Evolutionary conservation across 176 grass and related monocot species (phyloP).

Genomic region (Oryza punctata): DNA sequence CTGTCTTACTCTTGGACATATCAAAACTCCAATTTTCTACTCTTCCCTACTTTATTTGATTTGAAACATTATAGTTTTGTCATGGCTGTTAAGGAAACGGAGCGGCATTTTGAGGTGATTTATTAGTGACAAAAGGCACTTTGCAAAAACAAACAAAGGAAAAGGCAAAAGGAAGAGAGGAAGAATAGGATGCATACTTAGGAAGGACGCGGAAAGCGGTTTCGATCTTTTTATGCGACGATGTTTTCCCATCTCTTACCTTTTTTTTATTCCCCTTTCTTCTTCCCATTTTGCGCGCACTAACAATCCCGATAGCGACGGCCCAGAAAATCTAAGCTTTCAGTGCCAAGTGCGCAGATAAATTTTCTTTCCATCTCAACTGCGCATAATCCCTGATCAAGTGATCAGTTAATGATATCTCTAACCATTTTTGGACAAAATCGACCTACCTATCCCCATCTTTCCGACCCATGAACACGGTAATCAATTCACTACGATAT

Average conservation of each 20-base stretch:
- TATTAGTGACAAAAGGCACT: conserved; percentile 11
- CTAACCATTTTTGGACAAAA: conserved; percentile 27
- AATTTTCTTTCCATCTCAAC: conserved; percentile 45
- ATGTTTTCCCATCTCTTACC: conserved; percentile 37
- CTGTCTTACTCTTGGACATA: background rate
- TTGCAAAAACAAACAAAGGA: conserved; percentile 25
- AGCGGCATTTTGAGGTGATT: conserved; percentile 14
- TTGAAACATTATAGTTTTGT: conserved; percentile 8
- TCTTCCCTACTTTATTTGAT: conserved; percentile 6
- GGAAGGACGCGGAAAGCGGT: conserved; percentile 50
- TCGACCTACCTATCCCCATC: conserved; percentile 37
- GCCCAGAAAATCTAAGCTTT: conserved; percentile 34
- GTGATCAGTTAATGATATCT: conserved; percentile 45
- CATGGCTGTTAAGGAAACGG: conserved; percentile 39
- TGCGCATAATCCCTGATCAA: conserved; percentile 31
- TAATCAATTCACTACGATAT: conserved; percentile 5
- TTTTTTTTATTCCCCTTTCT: background rate
- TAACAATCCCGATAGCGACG: conserved; percentile 32
- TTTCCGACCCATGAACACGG: conserved; percentile 38
- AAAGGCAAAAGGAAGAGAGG: background rate
- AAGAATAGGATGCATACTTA: conserved; percentile 37
- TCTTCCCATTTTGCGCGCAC: conserved; percentile 40
- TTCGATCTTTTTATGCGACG: conserved; percentile 7
- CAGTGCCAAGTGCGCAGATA: conserved; percentile 4
- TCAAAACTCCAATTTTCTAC: background rate